Evolutionary conservation across 192 early-diverging fungal genomes (phyloP).

Genomic region (Umbelopsis sp.): DNA sequence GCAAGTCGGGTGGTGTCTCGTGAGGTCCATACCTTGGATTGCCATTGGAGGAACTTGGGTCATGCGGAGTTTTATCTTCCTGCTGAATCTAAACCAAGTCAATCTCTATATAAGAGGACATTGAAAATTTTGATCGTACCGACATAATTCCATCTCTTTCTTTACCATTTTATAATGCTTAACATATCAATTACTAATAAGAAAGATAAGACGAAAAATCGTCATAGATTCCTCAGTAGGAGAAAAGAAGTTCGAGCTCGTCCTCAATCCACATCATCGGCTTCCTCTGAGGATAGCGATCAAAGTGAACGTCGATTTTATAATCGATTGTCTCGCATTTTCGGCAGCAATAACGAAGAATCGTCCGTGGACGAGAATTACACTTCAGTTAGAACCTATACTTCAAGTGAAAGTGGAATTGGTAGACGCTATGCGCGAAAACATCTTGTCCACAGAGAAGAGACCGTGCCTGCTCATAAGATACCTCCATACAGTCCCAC

Average conservation of each 20-base stretch:
- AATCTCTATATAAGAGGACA: background rate
- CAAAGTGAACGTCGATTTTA: background rate
- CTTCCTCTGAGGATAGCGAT: background rate
- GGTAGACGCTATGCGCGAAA: background rate
- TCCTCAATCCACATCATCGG: background rate
- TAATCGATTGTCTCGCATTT: background rate
- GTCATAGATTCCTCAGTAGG: background rate
- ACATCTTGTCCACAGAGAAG: background rate
- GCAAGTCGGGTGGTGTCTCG: constrained; percentile 11
- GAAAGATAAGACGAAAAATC: background rate
- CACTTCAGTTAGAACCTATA: background rate
- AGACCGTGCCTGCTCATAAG: background rate
- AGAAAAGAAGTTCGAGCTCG: background rate
- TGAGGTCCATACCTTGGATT: background rate
- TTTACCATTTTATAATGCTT: background rate
- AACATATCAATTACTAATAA: background rate
- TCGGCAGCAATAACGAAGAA: background rate
- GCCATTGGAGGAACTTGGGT: background rate
- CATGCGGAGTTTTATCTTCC: background rate
- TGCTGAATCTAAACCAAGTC: background rate
- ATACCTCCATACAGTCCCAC: constrained; percentile 36
- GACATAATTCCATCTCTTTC: background rate
- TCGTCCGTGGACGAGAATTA: background rate
- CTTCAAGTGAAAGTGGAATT: background rate
- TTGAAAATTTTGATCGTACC: background rate